phyloP scores from a whole-genome alignment of 345 rosid genomes.

The Hibiscus syriacus region DNA sequence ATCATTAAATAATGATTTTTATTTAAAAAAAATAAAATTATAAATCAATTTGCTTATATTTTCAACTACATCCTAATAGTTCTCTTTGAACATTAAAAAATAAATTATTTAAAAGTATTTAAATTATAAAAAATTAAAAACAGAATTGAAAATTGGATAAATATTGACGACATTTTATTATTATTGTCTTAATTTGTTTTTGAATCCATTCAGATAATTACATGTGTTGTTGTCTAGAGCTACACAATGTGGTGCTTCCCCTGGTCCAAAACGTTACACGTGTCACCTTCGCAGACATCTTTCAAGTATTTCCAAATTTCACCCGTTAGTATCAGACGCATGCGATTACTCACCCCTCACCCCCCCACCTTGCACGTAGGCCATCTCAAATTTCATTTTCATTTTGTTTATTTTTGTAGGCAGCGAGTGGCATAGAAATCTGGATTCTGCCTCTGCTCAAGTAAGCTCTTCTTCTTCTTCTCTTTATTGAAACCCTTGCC shows the following conservation, averaged over 20 bases:
- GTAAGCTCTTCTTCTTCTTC: background rate
- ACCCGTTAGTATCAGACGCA: background rate
- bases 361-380: too few species aligned
- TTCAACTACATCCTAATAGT: too few species aligned
- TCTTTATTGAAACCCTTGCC: slow-evolving; percentile 17
- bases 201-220: too few species aligned
- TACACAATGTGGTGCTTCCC: background rate
- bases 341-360: background rate
- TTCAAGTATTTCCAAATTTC: background rate
- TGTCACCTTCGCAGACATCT: background rate
- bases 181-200: too few species aligned
- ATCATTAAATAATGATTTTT: too few species aligned
- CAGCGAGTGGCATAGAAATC: slow-evolving; percentile 2
- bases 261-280: background rate
- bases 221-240: background rate
- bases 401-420: background rate
- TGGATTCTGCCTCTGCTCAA: background rate
- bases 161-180: too few species aligned
- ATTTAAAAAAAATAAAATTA: too few species aligned
- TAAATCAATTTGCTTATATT: too few species aligned
- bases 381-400: background rate
- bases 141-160: too few species aligned
- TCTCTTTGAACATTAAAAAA: too few species aligned
- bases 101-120: too few species aligned
- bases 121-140: too few species aligned